Conservation (phyloP, 83 land plant species). For the Picea engelmannii region DNA sequence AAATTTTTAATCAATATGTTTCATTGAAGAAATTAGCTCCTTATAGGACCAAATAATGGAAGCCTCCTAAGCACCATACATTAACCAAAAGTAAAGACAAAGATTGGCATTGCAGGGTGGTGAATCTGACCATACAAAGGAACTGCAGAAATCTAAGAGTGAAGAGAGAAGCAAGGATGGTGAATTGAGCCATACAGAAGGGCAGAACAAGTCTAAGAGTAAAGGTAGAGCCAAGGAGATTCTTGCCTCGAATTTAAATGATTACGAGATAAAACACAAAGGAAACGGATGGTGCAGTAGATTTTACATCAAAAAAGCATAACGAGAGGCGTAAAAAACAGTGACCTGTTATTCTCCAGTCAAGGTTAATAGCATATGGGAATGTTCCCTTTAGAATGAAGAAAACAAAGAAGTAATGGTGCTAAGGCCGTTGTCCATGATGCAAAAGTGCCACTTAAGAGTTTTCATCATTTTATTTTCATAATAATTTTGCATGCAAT, state of each 20-base stretch:
- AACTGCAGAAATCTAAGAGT: constrained; percentile 12
- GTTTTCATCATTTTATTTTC: too few species aligned
- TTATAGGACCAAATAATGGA: constrained; percentile 79
- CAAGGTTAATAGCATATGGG: constrained; percentile 42
- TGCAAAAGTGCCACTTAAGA: too few species aligned
- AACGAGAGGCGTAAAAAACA: constrained; percentile 25
- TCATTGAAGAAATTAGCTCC: constrained; percentile 90
- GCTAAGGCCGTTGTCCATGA: too few species aligned
- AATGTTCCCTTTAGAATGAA: too few species aligned
- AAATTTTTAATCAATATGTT: constrained; percentile 82
- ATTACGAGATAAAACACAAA: neutral
- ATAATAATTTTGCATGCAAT: too few species aligned
- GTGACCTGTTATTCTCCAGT: constrained; percentile 18
- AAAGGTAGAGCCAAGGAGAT: neutral
- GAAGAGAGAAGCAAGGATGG: constrained; percentile 1
- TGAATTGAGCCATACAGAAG: neutral
- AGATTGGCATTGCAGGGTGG: constrained; percentile 33
- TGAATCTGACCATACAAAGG: constrained; percentile 8
- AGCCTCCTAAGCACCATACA: constrained; percentile 45
- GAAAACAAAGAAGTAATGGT: too few species aligned
- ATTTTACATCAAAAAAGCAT: constrained; percentile 4
- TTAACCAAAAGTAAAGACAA: constrained; percentile 51
- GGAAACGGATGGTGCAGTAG: constrained; percentile 14
- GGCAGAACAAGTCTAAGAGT: constrained; percentile 8
- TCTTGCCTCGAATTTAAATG: neutral